Evolutionary conservation across 2,329 filamentous ascomycete species (phyloP).

Genomic region (Sodiomyces alkalinus): DNA sequence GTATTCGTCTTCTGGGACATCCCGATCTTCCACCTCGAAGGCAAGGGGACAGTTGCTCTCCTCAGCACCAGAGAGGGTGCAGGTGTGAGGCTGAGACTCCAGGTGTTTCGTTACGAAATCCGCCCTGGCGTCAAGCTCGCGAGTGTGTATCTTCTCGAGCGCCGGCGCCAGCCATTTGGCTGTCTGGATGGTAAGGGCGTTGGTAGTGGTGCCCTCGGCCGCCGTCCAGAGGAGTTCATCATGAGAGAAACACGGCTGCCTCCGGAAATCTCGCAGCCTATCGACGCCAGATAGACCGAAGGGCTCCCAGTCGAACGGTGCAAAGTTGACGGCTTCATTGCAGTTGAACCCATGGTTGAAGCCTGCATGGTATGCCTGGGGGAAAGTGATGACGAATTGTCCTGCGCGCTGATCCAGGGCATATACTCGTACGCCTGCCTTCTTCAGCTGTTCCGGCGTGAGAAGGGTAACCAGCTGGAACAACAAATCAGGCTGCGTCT

Average conservation of each 20-base stretch:
- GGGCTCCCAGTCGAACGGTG: conserved; percentile 87
- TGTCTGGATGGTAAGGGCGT: conserved; percentile 59
- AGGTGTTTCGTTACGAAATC: conserved; percentile 54
- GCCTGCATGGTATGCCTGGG: conserved; percentile 90
- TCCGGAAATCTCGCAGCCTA: conserved; percentile 70
- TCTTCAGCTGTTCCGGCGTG: conserved; percentile 82
- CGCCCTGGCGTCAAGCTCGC: conserved; percentile 55
- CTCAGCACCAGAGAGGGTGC: conserved; percentile 31
- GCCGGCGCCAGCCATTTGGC: conserved; percentile 92
- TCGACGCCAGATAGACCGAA: conserved; percentile 78
- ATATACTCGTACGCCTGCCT: conserved; percentile 84
- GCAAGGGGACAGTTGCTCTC: conserved; percentile 40
- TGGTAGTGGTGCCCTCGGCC: conserved; percentile 57
- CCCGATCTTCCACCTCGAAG: conserved; percentile 52
- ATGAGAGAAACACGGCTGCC: conserved; percentile 93
- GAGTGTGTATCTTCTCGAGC: conserved; percentile 58
- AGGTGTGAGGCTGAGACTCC: conserved; percentile 36
- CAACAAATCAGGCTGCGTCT: conserved; percentile 87
- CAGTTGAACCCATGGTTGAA: conserved; percentile 99
- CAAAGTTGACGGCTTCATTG: conserved; percentile 98
- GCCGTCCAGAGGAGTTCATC: conserved; percentile 90
- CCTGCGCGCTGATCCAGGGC: conserved; percentile 92
- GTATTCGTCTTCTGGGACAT: conserved; percentile 82
- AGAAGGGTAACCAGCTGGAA: conserved; percentile 96
- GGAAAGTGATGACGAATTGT: conserved; percentile 92